Base-by-base conservation (phyloP, 106 monocot genomes). In the Amphibolis antarctica region DNA sequence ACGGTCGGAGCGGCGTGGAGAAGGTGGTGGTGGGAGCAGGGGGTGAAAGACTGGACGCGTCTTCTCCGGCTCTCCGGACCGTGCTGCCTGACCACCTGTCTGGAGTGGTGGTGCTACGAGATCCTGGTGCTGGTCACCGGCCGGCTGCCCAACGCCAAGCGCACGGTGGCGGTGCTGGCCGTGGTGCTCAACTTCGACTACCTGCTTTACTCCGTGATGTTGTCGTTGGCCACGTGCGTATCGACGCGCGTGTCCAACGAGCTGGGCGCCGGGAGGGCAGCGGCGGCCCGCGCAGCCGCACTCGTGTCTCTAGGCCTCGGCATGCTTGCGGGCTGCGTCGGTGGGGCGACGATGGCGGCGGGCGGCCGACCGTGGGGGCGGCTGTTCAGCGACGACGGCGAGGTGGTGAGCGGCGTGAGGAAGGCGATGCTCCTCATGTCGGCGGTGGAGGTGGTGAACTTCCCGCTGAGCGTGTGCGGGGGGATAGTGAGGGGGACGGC, bases 91-190 rank as follows among this genome's bases (percentile, higher is more conserved):
- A 70, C 72, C 36, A 68, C 68, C 1, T 98, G 91, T 67, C 75
- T 88, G 20, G 88, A 88, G 46, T 86, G 86, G 92, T 92, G 92
- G 84, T 87, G 81, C 69, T 92, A 82, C 56, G 87, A 92, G 74
- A 92, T 87, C 10, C 60, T 87, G 25, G 64, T 82, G 24, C 65
- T 92, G 50, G 72, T 87, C 21, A 70, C 84, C 1, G 87, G 92
- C 26, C 56, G 79, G 18, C 77, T 92, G 27, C 79, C 77, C 0
- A 65, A 84, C 55, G 69, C 87, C 19, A 64, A 47, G 21, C 65
- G 67, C 12, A 51, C 4, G 26, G 79, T 92, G 66, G 31, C 75
- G 25, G 79, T 87, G 60, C 64, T 87, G 26, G 77, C 79, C 5
- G 68, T 92, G 6, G 82, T 84, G 45, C 75, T 92, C 62, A 87